Evolutionary conservation across 2,329 filamentous ascomycete genomes (phyloP).

Genomic region (Neonectria ditissima): DNA sequence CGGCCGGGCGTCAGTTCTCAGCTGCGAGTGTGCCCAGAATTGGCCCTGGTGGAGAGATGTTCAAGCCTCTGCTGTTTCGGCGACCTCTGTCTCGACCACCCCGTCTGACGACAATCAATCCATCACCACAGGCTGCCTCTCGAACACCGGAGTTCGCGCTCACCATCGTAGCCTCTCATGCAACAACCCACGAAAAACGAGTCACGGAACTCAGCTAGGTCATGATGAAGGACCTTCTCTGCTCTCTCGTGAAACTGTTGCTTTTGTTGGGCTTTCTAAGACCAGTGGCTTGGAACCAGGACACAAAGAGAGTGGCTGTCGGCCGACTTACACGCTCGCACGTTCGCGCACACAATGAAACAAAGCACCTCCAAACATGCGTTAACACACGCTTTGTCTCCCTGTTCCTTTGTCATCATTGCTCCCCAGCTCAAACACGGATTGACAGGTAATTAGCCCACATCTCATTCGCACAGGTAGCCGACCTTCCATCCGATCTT

Average conservation of each 20-base stretch:
- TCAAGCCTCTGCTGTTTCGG: slow-evolving; percentile 5
- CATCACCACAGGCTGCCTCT: not conserved
- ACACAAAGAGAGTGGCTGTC: not conserved
- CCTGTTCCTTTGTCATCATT: not conserved
- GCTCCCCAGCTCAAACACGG: not conserved
- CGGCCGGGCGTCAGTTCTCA: not conserved
- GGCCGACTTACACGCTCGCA: not conserved
- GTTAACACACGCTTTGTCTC: not conserved
- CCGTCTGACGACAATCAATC: too few relatives aligned
- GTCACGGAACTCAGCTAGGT: too few relatives aligned
- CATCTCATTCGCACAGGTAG: not conserved
- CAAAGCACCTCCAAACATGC: not conserved
- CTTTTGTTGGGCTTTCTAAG: not conserved
- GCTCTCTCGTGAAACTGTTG: not conserved
- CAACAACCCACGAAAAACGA: not conserved
- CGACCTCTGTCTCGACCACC: not conserved
- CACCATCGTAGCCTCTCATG: not conserved
- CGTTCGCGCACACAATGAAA: not conserved
- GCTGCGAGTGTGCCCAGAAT: slow-evolving; percentile 1
- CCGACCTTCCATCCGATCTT: slow-evolving; percentile 23
- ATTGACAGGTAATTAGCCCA: not conserved
- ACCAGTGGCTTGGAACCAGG: not conserved
- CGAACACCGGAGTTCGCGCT: not conserved
- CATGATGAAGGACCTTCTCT: not conserved
- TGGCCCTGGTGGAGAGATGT: not conserved